Evolutionary conservation across 108 stramenopile genomes (phyloP).

Genomic region (Cyclotella kingstonii): DNA sequence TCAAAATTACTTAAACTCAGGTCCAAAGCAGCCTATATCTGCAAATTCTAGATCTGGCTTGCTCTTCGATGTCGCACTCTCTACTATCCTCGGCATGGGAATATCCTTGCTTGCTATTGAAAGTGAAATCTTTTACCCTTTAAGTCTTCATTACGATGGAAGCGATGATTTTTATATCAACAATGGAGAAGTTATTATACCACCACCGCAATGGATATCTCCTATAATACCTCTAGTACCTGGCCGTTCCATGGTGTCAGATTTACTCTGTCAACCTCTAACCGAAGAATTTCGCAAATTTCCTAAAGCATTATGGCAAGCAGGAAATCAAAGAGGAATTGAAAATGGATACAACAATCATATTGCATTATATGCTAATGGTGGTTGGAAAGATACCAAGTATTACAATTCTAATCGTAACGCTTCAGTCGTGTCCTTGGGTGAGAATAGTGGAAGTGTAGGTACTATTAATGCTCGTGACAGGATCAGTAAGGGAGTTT

Average conservation of each 20-base stretch:
- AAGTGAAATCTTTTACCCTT: constrained; percentile 25
- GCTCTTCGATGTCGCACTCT: constrained; percentile 15
- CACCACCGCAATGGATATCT: constrained; percentile 40
- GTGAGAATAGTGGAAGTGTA: constrained; percentile 7
- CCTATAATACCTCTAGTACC: constrained; percentile 30
- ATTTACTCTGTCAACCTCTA: constrained; percentile 23
- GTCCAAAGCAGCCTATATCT: background rate
- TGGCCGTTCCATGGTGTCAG: constrained; percentile 21
- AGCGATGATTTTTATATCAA: background rate
- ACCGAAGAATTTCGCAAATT: constrained; percentile 37
- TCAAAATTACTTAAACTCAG: background rate
- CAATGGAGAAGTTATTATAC: constrained; percentile 2
- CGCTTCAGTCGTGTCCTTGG: constrained; percentile 22
- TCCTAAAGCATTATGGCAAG: constrained; percentile 29
- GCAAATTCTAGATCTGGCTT: constrained; percentile 4
- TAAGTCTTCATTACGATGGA: background rate
- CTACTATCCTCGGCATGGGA: constrained; percentile 10
- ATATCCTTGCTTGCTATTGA: constrained; percentile 26
- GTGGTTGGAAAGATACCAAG: constrained; percentile 35
- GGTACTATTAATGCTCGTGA: background rate
- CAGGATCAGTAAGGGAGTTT: constrained; percentile 5
- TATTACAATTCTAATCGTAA: constrained; percentile 30
- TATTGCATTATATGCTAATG: constrained; percentile 37
- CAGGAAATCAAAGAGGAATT: constrained; percentile 17
- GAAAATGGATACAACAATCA: constrained; percentile 36